phyloP scores from a whole-genome alignment of 371 early-diverging fungal genomes.

The Phascolomyces articulosus region DNA sequence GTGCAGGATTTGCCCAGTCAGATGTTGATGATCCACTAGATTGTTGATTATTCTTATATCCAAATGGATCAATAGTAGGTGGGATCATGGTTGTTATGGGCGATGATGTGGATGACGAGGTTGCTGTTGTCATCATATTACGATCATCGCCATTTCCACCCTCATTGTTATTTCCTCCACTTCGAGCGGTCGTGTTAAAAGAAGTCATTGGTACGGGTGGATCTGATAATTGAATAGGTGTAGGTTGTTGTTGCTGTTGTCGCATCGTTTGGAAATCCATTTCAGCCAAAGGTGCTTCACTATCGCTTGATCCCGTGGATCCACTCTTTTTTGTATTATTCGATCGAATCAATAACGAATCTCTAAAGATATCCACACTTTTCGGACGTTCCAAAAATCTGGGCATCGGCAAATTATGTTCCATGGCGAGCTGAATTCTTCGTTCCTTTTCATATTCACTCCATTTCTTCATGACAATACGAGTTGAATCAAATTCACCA shows the following conservation, averaged over 20 bases:
- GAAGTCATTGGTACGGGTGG: background rate
- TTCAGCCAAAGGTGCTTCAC: conserved; percentile 35
- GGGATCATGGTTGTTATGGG: background rate
- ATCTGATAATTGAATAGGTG: conserved; percentile 7
- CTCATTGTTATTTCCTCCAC: too few species aligned
- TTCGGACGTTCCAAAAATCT: conserved; percentile 23
- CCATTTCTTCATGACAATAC: conserved; percentile 73
- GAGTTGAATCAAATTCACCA: conserved; percentile 66
- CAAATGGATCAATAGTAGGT: background rate
- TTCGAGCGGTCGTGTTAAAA: background rate
- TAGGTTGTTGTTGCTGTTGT: too few species aligned
- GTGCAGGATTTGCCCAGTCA: conserved; percentile 17
- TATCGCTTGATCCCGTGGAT: conserved; percentile 36
- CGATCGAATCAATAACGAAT: conserved; percentile 3
- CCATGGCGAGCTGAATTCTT: conserved; percentile 16
- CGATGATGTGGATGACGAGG: background rate
- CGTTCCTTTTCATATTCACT: conserved; percentile 64
- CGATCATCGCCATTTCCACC: too few species aligned
- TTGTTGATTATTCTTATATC: background rate
- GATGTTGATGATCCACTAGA: background rate
- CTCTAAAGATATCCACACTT: conserved; percentile 22
- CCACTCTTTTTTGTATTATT: conserved; percentile 4
- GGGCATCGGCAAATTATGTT: conserved; percentile 25
- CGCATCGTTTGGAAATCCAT: conserved; percentile 16
- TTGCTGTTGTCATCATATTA: background rate